Evolutionary conservation across 345 rosid genomes (phyloP).

Genomic region (Rubroshorea leprosula): DNA sequence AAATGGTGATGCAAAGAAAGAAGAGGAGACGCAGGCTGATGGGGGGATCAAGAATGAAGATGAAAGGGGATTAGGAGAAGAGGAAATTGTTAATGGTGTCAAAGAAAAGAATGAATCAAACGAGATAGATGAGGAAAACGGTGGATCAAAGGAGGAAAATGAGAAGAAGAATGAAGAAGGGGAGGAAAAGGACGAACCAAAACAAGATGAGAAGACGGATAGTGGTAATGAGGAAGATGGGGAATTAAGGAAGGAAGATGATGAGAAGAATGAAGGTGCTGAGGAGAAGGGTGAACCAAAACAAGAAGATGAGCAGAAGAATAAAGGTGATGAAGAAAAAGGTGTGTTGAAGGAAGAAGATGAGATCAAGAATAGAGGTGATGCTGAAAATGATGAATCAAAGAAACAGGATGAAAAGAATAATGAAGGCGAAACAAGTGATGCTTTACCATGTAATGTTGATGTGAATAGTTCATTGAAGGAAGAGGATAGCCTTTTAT

Average conservation of each 20-base stretch:
- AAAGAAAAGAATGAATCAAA: too few relatives aligned
- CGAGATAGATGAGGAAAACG: too few relatives aligned
- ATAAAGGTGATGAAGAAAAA: not conserved
- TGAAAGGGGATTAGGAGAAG: too few relatives aligned
- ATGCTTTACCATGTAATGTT: conserved; percentile 1
- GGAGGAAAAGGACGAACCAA: too few relatives aligned
- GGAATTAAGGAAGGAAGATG: not conserved
- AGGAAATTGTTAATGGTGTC: too few relatives aligned
- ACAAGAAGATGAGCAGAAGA: not conserved
- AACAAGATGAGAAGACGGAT: too few relatives aligned
- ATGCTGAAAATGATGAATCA: not conserved
- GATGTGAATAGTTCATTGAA: conserved; percentile 11
- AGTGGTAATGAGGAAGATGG: not conserved
- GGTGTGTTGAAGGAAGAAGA: not conserved
- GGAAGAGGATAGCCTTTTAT: conserved; percentile 14
- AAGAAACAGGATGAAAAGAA: not conserved
- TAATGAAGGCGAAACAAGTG: not conserved
- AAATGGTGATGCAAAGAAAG: too few relatives aligned
- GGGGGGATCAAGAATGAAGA: too few relatives aligned
- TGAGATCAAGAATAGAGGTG: not conserved
- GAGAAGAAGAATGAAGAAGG: not conserved
- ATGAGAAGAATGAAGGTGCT: not conserved
- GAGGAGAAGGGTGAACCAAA: not conserved
- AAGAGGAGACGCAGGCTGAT: too few relatives aligned
- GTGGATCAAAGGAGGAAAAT: not conserved